A percentile compares a stretch with the other conserved stretches of the same genome.
These are phyloP conservation scores for Streptanthus diversifolius DNA, from an alignment of 345 rosid genomes.

Conservation along the genomic window DNA sequence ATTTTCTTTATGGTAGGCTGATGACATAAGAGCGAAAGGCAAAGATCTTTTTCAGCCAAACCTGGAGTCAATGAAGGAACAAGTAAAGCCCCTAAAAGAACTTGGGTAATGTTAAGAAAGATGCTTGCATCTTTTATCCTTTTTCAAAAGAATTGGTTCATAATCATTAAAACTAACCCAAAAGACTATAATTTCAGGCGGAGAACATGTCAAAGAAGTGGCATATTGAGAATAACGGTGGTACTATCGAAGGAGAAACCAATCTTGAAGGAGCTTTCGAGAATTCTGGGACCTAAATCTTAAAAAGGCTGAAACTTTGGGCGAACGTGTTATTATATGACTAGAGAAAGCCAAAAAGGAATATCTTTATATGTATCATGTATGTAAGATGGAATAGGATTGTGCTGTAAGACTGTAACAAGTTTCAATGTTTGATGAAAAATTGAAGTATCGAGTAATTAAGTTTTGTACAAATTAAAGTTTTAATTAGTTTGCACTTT, in stretches of 20 bases:
- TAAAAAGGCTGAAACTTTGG: slow-evolving; percentile 8
- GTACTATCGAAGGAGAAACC: slow-evolving; percentile 58
- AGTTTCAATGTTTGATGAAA: background rate
- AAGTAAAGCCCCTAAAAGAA: slow-evolving; percentile 53
- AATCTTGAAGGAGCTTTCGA: slow-evolving; percentile 70
- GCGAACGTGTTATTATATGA: background rate
- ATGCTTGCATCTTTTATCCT: background rate
- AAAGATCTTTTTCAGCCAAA: slow-evolving; percentile 64
- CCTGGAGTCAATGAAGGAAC: slow-evolving; percentile 51
- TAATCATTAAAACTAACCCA: background rate
- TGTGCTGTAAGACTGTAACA: background rate
- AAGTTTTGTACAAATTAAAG: background rate
- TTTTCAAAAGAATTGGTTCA: background rate
- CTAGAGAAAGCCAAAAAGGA: background rate
- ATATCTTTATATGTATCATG: background rate
- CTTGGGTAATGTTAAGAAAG: slow-evolving; percentile 51
- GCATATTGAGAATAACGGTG: slow-evolving; percentile 45
- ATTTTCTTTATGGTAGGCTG: slow-evolving; percentile 38
- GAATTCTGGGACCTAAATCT: slow-evolving; percentile 50
- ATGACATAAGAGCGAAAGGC: slow-evolving; percentile 56
- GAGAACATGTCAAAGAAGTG: slow-evolving; percentile 63
- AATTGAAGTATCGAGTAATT: background rate
- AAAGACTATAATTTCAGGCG: slow-evolving; percentile 42
- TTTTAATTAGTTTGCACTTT: background rate
- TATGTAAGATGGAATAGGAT: background rate